Percentiles rank a stretch among this genome's conserved stretches.
Evolutionary conservation across 2,329 filamentous ascomycete genomes (phyloP).

Genomic region (Pseudonectria buxi): DNA sequence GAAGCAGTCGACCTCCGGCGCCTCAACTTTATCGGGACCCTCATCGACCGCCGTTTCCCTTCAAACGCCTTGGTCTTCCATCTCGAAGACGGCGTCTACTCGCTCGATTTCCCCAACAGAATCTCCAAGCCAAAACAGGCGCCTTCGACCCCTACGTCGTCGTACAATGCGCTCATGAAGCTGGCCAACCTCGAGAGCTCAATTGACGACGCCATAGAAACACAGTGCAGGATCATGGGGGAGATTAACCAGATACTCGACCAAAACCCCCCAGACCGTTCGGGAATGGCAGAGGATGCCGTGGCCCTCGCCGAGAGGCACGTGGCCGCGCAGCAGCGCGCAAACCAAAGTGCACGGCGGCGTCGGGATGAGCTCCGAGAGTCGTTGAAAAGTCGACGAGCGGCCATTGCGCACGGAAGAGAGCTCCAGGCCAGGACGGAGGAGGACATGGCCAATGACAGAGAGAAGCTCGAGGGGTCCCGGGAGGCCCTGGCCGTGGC

Average conservation of each 20-base stretch:
- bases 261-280: constrained; percentile 32
- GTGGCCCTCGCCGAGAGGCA: constrained; percentile 43
- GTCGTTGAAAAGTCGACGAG: constrained; percentile 58
- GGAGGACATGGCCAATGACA: constrained; percentile 55
- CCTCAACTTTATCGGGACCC: constrained; percentile 70
- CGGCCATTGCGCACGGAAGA: constrained; percentile 60
- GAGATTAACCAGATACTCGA: constrained; percentile 64
- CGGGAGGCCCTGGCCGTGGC: constrained; percentile 49
- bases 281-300: constrained; percentile 44
- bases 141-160: constrained; percentile 56
- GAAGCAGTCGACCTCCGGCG: constrained; percentile 63
- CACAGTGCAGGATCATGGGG: constrained; percentile 63
- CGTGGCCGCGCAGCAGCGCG: constrained; percentile 57
- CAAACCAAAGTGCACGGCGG: constrained; percentile 54
- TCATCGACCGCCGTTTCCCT: constrained; percentile 66
- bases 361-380: constrained; percentile 60
- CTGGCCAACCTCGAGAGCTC: constrained; percentile 84
- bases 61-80: constrained; percentile 80
- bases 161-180: constrained; percentile 83
- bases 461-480: constrained; percentile 51
- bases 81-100: constrained; percentile 80
- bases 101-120: constrained; percentile 58
- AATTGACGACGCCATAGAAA: constrained; percentile 80
- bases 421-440: constrained; percentile 51
- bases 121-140: constrained; percentile 47